Evolutionary conservation across 2,329 filamentous ascomycete genomes (phyloP).

Genomic region (Bipolaris cookei): DNA sequence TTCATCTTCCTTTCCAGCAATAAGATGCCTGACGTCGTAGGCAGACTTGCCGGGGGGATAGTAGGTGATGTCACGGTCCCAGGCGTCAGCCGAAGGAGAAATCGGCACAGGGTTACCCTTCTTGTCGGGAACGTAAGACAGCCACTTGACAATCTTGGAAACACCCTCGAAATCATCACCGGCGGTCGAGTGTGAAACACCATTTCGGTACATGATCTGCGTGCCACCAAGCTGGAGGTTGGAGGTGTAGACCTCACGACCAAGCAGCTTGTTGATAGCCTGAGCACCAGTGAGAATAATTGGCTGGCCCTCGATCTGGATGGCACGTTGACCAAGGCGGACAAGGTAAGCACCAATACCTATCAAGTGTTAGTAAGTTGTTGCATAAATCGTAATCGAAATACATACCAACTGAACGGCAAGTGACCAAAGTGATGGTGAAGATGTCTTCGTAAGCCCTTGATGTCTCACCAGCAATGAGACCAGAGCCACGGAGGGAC

Average conservation of each 20-base stretch:
- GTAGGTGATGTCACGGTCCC: slow-evolving; percentile 92
- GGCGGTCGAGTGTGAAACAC: slow-evolving; percentile 98
- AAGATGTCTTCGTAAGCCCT: slow-evolving; percentile 99
- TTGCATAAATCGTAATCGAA: too few relatives aligned
- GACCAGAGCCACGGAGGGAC: slow-evolving; percentile 93
- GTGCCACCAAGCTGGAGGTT: slow-evolving; percentile 99
- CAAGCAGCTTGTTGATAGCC: slow-evolving; percentile 96
- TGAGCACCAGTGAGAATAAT: slow-evolving; percentile 98
- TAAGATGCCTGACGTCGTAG: slow-evolving; percentile 94
- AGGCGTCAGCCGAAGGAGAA: slow-evolving; percentile 80
- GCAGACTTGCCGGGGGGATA: slow-evolving; percentile 79
- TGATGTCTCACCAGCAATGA: slow-evolving; percentile 97
- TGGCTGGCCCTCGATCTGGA: slow-evolving; percentile 97
- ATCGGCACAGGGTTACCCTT: slow-evolving; percentile 93
- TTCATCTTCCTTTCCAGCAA: slow-evolving; percentile 83
- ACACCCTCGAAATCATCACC: slow-evolving; percentile 98
- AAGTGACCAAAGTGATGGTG: slow-evolving; percentile 96
- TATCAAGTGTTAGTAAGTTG: slow-evolving; percentile 50
- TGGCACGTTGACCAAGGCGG: slow-evolving; percentile 95
- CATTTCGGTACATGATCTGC: slow-evolving; percentile 99
- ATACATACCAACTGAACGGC: slow-evolving; percentile 83
- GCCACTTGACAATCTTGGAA: slow-evolving; percentile 96
- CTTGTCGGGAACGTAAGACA: slow-evolving; percentile 96
- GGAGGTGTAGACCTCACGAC: slow-evolving; percentile 97
- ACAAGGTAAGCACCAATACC: slow-evolving; percentile 98